Conservation (phyloP, 768 basidiomycete species). For the Cystofilobasidium macerans region DNA sequence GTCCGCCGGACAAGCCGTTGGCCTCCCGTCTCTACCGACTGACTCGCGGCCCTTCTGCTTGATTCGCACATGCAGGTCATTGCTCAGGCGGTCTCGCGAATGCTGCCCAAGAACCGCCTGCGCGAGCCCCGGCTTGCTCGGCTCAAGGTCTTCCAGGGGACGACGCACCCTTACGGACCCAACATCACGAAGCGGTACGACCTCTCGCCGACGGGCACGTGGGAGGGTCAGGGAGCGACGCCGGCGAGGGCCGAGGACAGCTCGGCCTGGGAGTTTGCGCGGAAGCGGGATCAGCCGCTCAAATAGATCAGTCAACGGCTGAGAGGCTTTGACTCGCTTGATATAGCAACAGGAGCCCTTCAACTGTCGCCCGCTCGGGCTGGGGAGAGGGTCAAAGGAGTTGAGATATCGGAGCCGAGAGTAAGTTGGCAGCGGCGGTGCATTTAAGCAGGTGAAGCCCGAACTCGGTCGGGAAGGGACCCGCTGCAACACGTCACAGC, state of each 20-base stretch:
- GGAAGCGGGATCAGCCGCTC: not conserved
- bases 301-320: not conserved
- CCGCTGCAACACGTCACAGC: too few relatives aligned
- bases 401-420: too few relatives aligned
- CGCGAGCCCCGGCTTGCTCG: conserved; percentile 77
- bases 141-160: conserved; percentile 73
- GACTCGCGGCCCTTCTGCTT: not conserved
- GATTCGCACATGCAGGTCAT: conserved; percentile 56
- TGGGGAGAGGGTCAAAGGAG: too few relatives aligned
- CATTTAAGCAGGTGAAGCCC: too few relatives aligned
- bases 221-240: conserved; percentile 9
- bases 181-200: conserved; percentile 79
- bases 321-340: too few relatives aligned
- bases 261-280: not conserved
- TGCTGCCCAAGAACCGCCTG: conserved; percentile 97
- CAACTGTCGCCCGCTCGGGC: too few relatives aligned
- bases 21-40: not conserved
- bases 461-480: too few relatives aligned
- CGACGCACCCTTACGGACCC: conserved; percentile 53
- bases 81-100: conserved; percentile 87
- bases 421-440: too few relatives aligned
- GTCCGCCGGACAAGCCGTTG: not conserved
- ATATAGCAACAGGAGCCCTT: too few relatives aligned
- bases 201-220: conserved; percentile 8
- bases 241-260: conserved; percentile 5